A percentile compares a stretch with the other conserved stretches of the same genome.
These are phyloP conservation scores for Theileria parva DNA, from an alignment of 169 alveolate species.

Conservation along the genomic window DNA sequence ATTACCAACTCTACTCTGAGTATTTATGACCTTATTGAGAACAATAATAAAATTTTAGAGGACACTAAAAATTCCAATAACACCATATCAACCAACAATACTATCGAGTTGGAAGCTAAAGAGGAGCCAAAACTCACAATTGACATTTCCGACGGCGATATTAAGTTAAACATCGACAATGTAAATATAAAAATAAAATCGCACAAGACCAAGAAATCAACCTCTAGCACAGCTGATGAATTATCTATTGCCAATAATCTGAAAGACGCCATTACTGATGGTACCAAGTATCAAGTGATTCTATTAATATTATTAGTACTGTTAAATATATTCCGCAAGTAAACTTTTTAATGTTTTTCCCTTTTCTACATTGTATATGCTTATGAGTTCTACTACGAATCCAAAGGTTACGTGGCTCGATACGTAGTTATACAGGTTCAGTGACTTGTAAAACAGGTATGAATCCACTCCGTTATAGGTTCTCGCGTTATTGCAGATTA, in stretches of 20 bases:
- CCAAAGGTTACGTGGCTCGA: not conserved
- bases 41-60: not conserved
- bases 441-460: slow-evolving; percentile 13
- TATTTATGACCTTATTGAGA: not conserved
- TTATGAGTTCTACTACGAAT: not conserved
- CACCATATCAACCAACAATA: not conserved
- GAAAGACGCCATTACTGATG: not conserved
- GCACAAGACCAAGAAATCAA: not conserved
- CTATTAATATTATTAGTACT: not conserved
- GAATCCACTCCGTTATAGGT: slow-evolving; percentile 23
- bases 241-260: not conserved
- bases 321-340: slow-evolving; percentile 2
- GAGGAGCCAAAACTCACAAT: not conserved
- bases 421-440: slow-evolving; percentile 3
- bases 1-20: not conserved
- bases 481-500: slow-evolving; percentile 14
- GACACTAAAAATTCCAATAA: not conserved
- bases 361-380: not conserved
- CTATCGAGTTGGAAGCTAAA: not conserved
- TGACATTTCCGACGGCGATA: not conserved
- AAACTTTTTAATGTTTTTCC: slow-evolving; percentile 22
- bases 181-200: slow-evolving; percentile 1
- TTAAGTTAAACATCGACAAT: not conserved
- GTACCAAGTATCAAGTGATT: not conserved
- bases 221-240: not conserved